These are phyloP conservation scores for Ambrosia trifida DNA, from an alignment of 129 eudicot genomes.

Conservation along the genomic window DNA sequence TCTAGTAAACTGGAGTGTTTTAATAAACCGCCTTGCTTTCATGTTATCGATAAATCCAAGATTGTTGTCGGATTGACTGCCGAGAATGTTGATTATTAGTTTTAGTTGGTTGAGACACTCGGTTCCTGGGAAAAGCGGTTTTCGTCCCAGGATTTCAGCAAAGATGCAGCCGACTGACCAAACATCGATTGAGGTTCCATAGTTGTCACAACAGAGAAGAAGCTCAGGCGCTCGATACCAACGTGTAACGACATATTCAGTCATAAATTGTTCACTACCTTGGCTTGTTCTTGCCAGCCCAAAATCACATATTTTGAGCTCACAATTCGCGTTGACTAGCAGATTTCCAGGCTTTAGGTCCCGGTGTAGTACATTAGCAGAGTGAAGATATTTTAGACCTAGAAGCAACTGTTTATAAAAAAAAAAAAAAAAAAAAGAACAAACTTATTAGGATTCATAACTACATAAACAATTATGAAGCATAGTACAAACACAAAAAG, in stretches of 20 bases:
- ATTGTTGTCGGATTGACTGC: constrained; percentile 63
- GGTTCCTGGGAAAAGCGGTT: constrained; percentile 73
- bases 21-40: constrained; percentile 56
- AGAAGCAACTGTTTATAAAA: constrained; percentile 59
- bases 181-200: constrained; percentile 72
- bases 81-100: constrained; percentile 65
- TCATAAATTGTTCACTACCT: constrained; percentile 73
- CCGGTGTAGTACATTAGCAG: constrained; percentile 85
- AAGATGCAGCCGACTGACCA: constrained; percentile 94
- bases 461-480: not conserved
- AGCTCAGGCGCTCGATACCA: constrained; percentile 92
- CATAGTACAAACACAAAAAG: not conserved
- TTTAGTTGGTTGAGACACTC: constrained; percentile 68
- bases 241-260: constrained; percentile 86
- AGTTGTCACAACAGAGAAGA: constrained; percentile 71
- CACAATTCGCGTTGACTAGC: constrained; percentile 67
- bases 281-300: constrained; percentile 84
- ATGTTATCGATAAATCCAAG: constrained; percentile 61
- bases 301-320: constrained; percentile 81
- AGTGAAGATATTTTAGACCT: constrained; percentile 77
- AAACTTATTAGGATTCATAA: not conserved
- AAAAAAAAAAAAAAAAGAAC: not conserved
- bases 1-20: constrained; percentile 46
- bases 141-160: constrained; percentile 80
- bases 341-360: constrained; percentile 87